These are phyloP conservation scores for Handroanthus guayacan DNA, from an alignment of 257 asterid genomes.

Conservation along the genomic window DNA sequence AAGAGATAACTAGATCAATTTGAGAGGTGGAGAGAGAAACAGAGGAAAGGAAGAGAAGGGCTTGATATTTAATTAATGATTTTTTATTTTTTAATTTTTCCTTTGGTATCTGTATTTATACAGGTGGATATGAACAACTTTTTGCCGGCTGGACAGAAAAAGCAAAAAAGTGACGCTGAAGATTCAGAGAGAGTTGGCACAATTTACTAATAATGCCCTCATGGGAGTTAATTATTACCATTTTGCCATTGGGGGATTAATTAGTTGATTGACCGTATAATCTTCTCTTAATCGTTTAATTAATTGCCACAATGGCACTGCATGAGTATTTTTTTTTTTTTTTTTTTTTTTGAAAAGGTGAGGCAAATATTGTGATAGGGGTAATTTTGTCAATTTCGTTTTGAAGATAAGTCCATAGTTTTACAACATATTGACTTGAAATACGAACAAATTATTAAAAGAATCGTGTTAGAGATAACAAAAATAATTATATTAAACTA, in stretches of 20 bases:
- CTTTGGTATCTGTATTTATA: slow-evolving; percentile 26
- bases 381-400: too few species aligned
- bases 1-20: slow-evolving; percentile 40
- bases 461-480: too few species aligned
- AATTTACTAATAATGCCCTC: slow-evolving; percentile 31
- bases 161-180: slow-evolving; percentile 12
- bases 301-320: background rate
- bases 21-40: slow-evolving; percentile 37
- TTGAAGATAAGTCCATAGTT: too few species aligned
- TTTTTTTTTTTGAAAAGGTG: too few species aligned
- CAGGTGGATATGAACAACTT: background rate
- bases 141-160: background rate
- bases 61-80: slow-evolving; percentile 16
- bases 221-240: slow-evolving; percentile 15
- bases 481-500: too few species aligned
- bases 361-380: too few species aligned
- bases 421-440: too few species aligned
- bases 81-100: background rate
- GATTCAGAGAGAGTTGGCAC: slow-evolving; percentile 5
- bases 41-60: slow-evolving; percentile 11
- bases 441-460: too few species aligned
- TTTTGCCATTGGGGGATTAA: slow-evolving; percentile 10
- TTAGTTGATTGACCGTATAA: background rate
- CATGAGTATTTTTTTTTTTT: too few species aligned
- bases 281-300: background rate